Base-by-base conservation (phyloP, 1,284 basidiomycete species). In the Ganoderma lingzhi region DNA sequence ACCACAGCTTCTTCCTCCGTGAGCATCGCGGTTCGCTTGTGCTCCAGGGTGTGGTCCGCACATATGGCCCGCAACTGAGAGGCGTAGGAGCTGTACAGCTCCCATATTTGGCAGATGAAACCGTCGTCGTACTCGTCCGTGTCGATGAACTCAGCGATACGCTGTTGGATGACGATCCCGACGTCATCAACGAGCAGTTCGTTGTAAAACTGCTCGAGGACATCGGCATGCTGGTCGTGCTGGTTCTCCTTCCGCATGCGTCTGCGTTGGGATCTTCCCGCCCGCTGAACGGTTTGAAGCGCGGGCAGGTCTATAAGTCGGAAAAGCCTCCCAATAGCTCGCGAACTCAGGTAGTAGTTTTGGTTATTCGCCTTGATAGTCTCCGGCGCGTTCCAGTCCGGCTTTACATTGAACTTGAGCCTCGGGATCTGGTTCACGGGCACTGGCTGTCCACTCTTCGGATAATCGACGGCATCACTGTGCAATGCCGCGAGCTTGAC, bases 391-490 rank as follows among this genome's bases (percentile, higher is more conserved):
- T 86, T 83, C 89, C 90, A 92, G 75, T 91, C 90, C 10, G 90
- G 90, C 59, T 82, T 86, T 9, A 60, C 56, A 1, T 70, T 73
- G 63, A 74, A 74, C 55, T 81, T 80, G 14, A 81, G 79, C 75
- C 74, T 85, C 0, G 91, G 92, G 14, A 93, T 85, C 6, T 77
- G 71, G 2, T 76, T 59, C 37, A 85, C 71, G 10, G 78, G 77
- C 12, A 93, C 90, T 0, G 91, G 85, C 8, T 85, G 83, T 17
- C 91, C 90, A 70, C 84, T 90, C 80, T 89, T 79, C 2, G 84
- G 88, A 75, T 87, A 95, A 81, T 92, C 92, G 2, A 90, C 92
- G 28, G 89, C 91, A 72, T 90, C 83, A 73, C 93, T 88, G 77
- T 93, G 93, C 32, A 93, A 79, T 58, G 85, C 80, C 0, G 93